These are phyloP conservation scores for Aureobasidium sp. DNA, from an alignment of 2,329 filamentous ascomycete species.

Conservation along the genomic window DNA sequence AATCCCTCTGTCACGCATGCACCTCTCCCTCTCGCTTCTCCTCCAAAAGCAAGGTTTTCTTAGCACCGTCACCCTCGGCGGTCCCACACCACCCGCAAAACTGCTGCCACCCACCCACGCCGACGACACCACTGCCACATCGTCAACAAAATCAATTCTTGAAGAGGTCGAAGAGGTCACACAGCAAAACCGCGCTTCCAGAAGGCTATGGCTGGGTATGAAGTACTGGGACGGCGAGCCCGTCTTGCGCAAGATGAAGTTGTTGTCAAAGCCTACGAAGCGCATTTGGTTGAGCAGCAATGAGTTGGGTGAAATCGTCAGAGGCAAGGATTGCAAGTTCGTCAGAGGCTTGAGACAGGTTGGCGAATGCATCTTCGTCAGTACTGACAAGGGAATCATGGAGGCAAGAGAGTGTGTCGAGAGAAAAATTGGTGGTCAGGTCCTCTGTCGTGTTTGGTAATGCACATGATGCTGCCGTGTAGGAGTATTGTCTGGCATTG, in stretches of 20 bases:
- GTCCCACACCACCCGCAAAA: conserved; percentile 44
- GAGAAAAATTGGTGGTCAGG: conserved; percentile 70
- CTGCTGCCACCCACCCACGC: conserved; percentile 22
- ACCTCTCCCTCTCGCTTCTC: conserved; percentile 66
- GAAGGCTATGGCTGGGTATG: conserved; percentile 79
- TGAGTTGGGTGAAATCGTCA: conserved; percentile 58
- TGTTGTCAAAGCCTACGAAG: conserved; percentile 69
- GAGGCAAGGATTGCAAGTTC: conserved; percentile 60
- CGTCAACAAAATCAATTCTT: conserved; percentile 22
- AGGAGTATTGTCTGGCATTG: not conserved
- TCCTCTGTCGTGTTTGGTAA: conserved; percentile 63
- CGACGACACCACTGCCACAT: not conserved
- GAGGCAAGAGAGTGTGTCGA: conserved; percentile 78
- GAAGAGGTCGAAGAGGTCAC: conserved; percentile 25
- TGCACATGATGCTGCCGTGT: not conserved
- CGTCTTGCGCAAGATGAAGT: conserved; percentile 59
- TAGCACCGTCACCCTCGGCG: conserved; percentile 68
- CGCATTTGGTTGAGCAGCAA: conserved; percentile 58
- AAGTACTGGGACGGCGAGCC: conserved; percentile 85
- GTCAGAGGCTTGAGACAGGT: conserved; percentile 66
- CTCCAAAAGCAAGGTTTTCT: conserved; percentile 80
- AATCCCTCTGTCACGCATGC: conserved; percentile 71
- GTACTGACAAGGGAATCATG: conserved; percentile 68
- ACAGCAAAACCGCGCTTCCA: conserved; percentile 58
- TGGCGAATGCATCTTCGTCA: conserved; percentile 76